phyloP scores from a whole-genome alignment of 331 rosid species.

The Pyracantha coccinea region DNA sequence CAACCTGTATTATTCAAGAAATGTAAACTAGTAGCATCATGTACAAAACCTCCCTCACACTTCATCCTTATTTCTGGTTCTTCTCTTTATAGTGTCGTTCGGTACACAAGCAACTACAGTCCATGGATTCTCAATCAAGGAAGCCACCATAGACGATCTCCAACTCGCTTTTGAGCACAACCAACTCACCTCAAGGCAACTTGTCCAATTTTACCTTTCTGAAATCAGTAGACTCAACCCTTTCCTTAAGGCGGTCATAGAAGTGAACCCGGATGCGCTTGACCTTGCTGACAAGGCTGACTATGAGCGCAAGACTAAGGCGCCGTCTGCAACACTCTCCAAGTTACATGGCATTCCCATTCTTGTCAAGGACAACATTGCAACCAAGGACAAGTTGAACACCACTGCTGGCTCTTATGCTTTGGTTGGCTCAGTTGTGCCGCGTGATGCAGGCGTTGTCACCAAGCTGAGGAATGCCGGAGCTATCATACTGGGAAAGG shows the following conservation, averaged over 20 bases:
- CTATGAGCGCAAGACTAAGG: conserved; percentile 17
- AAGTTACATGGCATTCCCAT: conserved; percentile 44
- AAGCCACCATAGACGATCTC: conserved; percentile 35
- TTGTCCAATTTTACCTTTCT: conserved; percentile 16
- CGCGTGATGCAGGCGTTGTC: conserved; percentile 39
- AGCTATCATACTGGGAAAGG: conserved; percentile 42
- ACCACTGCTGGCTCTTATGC: conserved; percentile 43
- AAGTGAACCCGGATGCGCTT: conserved; percentile 38
- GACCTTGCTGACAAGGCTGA: conserved; percentile 34
- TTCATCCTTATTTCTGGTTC: not conserved
- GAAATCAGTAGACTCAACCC: conserved; percentile 35
- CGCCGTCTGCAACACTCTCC: not conserved
- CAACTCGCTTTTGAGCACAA: conserved; percentile 18
- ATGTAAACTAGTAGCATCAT: too few species aligned
- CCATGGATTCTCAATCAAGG: conserved; percentile 16
- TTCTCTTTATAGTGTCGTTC: not conserved
- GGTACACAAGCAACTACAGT: not conserved
- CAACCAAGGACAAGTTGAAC: conserved; percentile 37
- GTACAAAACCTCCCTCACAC: too few species aligned
- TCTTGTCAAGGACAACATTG: conserved; percentile 42
- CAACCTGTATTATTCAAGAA: too few species aligned
- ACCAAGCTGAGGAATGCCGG: conserved; percentile 30
- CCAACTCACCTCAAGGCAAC: conserved; percentile 16
- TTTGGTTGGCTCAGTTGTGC: conserved; percentile 35
- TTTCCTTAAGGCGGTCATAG: conserved; percentile 31